Evolutionary conservation across 306 rosid genomes (phyloP).

Genomic region (Ziziphus jujuba): DNA sequence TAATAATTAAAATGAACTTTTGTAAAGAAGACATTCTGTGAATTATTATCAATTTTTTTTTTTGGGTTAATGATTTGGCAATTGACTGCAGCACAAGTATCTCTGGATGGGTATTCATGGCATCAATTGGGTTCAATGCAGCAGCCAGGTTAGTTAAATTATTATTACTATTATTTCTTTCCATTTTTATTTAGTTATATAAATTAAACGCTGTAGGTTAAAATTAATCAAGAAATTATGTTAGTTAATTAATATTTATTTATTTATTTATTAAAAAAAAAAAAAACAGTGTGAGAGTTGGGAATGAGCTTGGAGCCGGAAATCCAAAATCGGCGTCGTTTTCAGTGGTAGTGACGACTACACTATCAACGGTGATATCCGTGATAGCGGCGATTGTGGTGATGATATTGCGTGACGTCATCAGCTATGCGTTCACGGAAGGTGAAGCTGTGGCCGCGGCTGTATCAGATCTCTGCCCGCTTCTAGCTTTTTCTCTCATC

Average conservation of each 20-base stretch:
- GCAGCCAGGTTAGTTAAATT: slow-evolving; percentile 60
- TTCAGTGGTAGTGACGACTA: slow-evolving; percentile 55
- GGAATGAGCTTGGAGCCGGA: slow-evolving; percentile 77
- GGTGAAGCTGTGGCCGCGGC: slow-evolving; percentile 81
- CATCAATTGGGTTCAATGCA: slow-evolving; percentile 82
- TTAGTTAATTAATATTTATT: background rate
- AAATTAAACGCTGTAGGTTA: background rate
- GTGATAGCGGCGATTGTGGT: slow-evolving; percentile 41
- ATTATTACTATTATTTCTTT: background rate
- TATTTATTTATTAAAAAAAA: background rate
- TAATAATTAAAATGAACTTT: too few species aligned
- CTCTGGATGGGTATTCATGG: slow-evolving; percentile 75
- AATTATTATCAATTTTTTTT: background rate
- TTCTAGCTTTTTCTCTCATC: slow-evolving; percentile 59
- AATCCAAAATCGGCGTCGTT: slow-evolving; percentile 75
- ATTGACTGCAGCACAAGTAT: slow-evolving; percentile 57
- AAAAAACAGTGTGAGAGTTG: slow-evolving; percentile 68
- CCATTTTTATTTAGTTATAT: too few species aligned
- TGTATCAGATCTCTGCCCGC: slow-evolving; percentile 76
- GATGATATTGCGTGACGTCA: slow-evolving; percentile 43
- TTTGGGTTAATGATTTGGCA: background rate
- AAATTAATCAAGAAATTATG: too few species aligned
- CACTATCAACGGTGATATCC: slow-evolving; percentile 56
- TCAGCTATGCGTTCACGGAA: slow-evolving; percentile 70
- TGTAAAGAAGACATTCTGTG: background rate